Conservation (phyloP, 129 eudicot genomes). For the Apium graveolens region DNA sequence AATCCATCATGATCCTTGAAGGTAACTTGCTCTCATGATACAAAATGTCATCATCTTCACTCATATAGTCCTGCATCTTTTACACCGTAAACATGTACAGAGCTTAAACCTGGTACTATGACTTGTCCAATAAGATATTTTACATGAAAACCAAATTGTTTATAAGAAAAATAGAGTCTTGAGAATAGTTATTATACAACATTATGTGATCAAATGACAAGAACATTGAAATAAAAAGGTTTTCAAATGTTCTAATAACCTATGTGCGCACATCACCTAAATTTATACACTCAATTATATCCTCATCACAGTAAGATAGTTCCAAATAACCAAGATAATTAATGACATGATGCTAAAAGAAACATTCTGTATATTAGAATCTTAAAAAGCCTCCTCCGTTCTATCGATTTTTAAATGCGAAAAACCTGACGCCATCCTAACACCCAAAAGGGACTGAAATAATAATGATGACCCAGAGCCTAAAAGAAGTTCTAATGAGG, state of each 20-base stretch:
- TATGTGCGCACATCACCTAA: background rate
- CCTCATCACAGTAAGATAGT: background rate
- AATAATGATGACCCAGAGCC: background rate
- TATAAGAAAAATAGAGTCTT: background rate
- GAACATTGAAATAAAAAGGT: background rate
- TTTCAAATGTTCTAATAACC: background rate
- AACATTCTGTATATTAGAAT: background rate
- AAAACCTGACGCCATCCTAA: background rate
- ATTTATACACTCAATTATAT: background rate
- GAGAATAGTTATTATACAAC: background rate
- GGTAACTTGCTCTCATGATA: constrained; percentile 27
- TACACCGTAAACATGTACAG: constrained; percentile 7
- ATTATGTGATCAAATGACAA: background rate
- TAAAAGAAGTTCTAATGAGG: background rate
- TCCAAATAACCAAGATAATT: background rate
- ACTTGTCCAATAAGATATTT: constrained; percentile 12
- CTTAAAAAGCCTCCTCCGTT: background rate
- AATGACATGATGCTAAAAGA: background rate
- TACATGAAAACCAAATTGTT: constrained; percentile 13
- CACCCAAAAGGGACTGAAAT: background rate
- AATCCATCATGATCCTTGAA: constrained; percentile 20
- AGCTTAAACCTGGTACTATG: background rate
- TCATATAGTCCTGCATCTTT: constrained; percentile 35
- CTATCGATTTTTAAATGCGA: background rate
- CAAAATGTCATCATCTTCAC: constrained; percentile 32